A percentile compares a stretch with the other conserved stretches of the same genome.
Conservation (phyloP, 441 rosid genomes). For the Pelargonium citronellum region DNA sequence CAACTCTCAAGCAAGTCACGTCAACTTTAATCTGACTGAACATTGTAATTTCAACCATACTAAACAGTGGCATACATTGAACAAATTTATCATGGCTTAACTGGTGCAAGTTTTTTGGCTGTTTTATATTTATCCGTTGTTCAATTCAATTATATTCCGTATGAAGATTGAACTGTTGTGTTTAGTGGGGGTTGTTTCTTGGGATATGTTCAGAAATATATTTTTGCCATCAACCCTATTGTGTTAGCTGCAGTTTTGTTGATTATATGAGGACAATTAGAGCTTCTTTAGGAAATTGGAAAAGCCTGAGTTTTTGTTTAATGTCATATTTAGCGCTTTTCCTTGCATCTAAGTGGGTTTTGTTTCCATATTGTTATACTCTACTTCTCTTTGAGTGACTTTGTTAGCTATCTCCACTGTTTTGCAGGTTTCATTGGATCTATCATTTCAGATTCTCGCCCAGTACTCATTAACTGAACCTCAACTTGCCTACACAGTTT, state of each 20-base stretch:
- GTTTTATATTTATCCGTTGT: background rate
- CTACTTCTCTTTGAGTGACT: slow-evolving; percentile 3
- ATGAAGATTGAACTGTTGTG: background rate
- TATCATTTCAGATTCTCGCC: slow-evolving; percentile 58
- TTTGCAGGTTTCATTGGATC: slow-evolving; percentile 64
- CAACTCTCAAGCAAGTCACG: background rate
- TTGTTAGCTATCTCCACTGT: slow-evolving; percentile 18
- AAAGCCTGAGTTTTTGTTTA: background rate
- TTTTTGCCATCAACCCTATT: background rate
- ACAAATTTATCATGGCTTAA: background rate
- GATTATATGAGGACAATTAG: background rate
- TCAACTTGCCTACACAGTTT: slow-evolving; percentile 60
- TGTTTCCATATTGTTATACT: background rate
- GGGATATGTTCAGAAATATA: background rate
- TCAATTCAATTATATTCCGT: background rate
- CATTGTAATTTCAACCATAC: background rate
- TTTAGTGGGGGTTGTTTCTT: background rate
- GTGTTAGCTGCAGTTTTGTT: background rate
- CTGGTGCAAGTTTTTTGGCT: background rate
- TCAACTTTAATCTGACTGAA: background rate
- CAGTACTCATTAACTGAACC: slow-evolving; percentile 73
- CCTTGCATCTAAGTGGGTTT: background rate
- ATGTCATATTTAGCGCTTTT: background rate
- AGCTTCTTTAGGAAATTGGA: background rate
- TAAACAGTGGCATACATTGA: background rate